Evolutionary conservation across 805 yeast species (phyloP).

Genomic region (Candida coquimbonensis): DNA sequence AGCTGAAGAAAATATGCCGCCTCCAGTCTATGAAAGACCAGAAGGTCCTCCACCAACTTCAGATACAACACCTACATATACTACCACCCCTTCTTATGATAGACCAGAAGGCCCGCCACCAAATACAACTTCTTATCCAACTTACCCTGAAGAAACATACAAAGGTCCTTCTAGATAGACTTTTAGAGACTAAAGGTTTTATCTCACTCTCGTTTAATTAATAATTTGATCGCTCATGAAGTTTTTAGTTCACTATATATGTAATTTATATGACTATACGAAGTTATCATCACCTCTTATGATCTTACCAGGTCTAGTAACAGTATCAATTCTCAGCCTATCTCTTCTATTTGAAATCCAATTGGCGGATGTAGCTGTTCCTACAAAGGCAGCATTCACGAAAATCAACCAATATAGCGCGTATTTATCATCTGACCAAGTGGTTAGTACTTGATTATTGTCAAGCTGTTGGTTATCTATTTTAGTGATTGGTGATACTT

Average conservation of each 20-base stretch:
- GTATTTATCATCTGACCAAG: conserved; percentile 18
- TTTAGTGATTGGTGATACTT: neutral
- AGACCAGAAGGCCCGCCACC: conserved; percentile 17
- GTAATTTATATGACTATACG: neutral
- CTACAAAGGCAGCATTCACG: conserved; percentile 24
- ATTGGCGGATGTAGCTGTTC: conserved; percentile 11
- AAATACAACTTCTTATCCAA: neutral
- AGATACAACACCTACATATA: neutral
- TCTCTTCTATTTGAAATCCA: conserved; percentile 11
- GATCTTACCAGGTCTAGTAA: conserved; percentile 17
- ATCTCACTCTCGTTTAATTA: too few species aligned
- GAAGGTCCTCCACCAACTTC: conserved; percentile 10
- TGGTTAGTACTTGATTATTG: conserved; percentile 11
- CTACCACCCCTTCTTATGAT: neutral
- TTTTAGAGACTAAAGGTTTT: neutral
- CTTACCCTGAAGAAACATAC: neutral
- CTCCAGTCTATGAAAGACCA: conserved; percentile 9
- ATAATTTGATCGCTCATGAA: too few species aligned
- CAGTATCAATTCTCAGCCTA: conserved; percentile 15
- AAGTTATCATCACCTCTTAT: conserved; percentile 14
- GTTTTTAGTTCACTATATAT: too few species aligned
- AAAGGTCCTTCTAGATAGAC: neutral
- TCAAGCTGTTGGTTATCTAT: conserved; percentile 6
- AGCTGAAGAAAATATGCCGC: conserved; percentile 1
- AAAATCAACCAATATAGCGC: conserved; percentile 26